Conservation (phyloP, 2,329 filamentous ascomycete species). For the Aspergillus quadrilineatus region DNA sequence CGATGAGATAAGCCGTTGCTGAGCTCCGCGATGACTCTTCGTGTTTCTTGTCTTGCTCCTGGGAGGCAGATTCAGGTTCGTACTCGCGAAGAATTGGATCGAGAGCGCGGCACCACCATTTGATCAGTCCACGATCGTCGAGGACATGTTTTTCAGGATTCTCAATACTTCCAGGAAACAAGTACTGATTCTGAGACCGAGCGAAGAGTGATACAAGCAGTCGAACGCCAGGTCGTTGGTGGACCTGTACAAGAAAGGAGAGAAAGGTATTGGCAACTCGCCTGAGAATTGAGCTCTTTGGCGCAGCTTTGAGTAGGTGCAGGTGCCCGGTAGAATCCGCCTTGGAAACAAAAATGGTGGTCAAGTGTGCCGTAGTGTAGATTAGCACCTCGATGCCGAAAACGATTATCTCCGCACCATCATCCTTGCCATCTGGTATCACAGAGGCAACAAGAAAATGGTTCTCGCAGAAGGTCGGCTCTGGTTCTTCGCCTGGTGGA, state of each 20-base stretch:
- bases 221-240: slow-evolving; percentile 63
- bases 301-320: slow-evolving; percentile 59
- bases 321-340: slow-evolving; percentile 94
- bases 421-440: slow-evolving; percentile 20
- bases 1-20: slow-evolving; percentile 76
- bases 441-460: slow-evolving; percentile 70
- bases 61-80: slow-evolving; percentile 41
- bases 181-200: slow-evolving; percentile 85
- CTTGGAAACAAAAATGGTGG: slow-evolving; percentile 92
- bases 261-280: slow-evolving; percentile 74
- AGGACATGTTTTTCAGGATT: slow-evolving; percentile 85
- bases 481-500: slow-evolving; percentile 67
- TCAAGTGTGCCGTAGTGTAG: slow-evolving; percentile 76
- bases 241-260: slow-evolving; percentile 67
- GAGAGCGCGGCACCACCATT: slow-evolving; percentile 91
- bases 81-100: slow-evolving; percentile 66
- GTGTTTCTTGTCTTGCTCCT: slow-evolving; percentile 33
- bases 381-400: slow-evolving; percentile 85
- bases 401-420: slow-evolving; percentile 60
- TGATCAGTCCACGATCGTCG: slow-evolving; percentile 83
- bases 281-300: slow-evolving; percentile 67
- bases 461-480: slow-evolving; percentile 80
- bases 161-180: slow-evolving; percentile 88
- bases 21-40: slow-evolving; percentile 35
- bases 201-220: slow-evolving; percentile 88